These are phyloP conservation scores for Cystobasidiaceae sp. DNA, from an alignment of 1,284 basidiomycete species.

Conservation along the genomic window DNA sequence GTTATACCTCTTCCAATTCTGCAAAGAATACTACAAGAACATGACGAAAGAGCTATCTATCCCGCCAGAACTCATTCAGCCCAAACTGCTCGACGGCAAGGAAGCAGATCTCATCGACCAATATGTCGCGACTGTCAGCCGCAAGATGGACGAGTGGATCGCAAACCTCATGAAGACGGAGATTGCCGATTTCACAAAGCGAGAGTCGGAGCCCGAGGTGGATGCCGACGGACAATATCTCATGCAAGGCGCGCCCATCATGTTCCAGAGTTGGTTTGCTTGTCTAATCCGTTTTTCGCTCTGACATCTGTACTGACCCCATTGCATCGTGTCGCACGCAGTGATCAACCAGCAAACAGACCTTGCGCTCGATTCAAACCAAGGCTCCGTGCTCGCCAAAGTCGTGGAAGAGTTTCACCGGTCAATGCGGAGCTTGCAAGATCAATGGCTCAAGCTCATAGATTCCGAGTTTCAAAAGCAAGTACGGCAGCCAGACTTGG, in stretches of 20 bases:
- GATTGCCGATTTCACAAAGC: conserved; percentile 71
- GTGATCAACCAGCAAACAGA: conserved; percentile 96
- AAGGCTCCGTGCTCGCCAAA: conserved; percentile 84
- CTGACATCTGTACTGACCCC: background rate
- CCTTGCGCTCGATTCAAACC: conserved; percentile 88
- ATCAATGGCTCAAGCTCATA: conserved; percentile 77
- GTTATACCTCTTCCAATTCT: conserved; percentile 81
- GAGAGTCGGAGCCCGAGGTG: conserved; percentile 79
- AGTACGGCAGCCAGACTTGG: conserved; percentile 63
- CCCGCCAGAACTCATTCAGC: conserved; percentile 72
- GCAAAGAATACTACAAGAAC: conserved; percentile 88
- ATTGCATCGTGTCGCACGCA: background rate
- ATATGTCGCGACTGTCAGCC: conserved; percentile 86
- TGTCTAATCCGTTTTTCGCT: background rate
- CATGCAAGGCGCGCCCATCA: conserved; percentile 84
- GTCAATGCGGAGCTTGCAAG: conserved; percentile 85
- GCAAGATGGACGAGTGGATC: conserved; percentile 97
- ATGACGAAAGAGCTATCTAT: conserved; percentile 85
- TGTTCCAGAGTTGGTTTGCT: conserved; percentile 66
- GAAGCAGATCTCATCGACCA: conserved; percentile 92
- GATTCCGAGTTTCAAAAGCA: conserved; percentile 84
- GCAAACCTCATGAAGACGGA: conserved; percentile 90
- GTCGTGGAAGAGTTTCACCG: conserved; percentile 83
- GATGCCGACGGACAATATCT: conserved; percentile 86
- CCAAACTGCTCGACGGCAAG: conserved; percentile 85